phyloP scores from a whole-genome alignment of 1,284 basidiomycete species.

The Tylopilus sp. region DNA sequence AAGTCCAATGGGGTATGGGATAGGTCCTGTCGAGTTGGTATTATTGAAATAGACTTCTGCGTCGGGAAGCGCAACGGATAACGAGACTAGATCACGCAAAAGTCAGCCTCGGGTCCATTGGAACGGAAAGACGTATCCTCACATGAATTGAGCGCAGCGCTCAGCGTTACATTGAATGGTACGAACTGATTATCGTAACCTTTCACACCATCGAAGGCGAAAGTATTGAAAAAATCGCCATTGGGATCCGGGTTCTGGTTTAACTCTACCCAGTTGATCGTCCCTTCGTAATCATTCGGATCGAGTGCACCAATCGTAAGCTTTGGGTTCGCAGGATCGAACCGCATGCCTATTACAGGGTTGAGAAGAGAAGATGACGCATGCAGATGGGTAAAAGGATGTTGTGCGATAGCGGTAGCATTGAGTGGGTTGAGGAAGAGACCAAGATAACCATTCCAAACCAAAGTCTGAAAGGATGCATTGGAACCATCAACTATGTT shows the following conservation, averaged over 20 bases:
- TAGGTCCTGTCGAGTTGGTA: constrained; percentile 23
- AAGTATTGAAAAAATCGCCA: constrained; percentile 20
- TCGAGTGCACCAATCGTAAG: constrained; percentile 35
- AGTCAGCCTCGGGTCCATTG: not conserved
- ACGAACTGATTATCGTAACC: constrained; percentile 32
- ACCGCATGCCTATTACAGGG: constrained; percentile 34
- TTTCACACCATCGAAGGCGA: constrained; percentile 32
- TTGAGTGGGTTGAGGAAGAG: constrained; percentile 28
- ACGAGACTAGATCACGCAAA: constrained; percentile 11
- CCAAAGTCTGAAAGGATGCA: not conserved
- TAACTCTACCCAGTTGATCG: constrained; percentile 34
- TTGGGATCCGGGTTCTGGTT: constrained; percentile 17
- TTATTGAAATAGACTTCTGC: constrained; percentile 19
- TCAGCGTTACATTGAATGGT: constrained; percentile 20
- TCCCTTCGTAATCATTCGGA: constrained; percentile 34
- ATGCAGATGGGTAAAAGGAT: constrained; percentile 23
- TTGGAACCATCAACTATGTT: constrained; percentile 26
- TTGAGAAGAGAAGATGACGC: constrained; percentile 28
- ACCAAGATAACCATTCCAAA: constrained; percentile 30
- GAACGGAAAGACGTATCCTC: not conserved
- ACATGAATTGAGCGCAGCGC: constrained; percentile 27
- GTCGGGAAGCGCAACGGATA: constrained; percentile 22
- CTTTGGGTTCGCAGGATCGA: constrained; percentile 31
- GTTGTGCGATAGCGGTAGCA: constrained; percentile 2
- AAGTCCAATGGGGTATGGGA: constrained; percentile 14